These are phyloP conservation scores for Podosphaera aphanis DNA, from an alignment of 2,329 filamentous ascomycete species.

Conservation along the genomic window DNA sequence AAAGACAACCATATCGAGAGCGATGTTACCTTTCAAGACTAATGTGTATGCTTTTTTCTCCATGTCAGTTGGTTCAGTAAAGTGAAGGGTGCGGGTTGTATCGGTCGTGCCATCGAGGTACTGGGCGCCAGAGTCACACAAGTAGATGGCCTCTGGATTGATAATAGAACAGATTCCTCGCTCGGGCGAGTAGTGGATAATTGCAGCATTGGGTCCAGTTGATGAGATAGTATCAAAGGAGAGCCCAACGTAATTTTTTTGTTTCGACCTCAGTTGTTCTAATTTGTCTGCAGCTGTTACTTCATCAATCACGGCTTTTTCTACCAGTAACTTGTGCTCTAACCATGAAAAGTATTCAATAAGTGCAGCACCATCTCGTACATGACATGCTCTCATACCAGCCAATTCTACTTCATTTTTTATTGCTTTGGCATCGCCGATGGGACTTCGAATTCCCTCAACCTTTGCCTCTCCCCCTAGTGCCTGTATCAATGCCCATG, in stretches of 20 bases:
- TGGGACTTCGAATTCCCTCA: conserved; percentile 66
- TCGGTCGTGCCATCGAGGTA: conserved; percentile 91
- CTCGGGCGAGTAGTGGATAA: conserved; percentile 91
- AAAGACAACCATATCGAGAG: conserved; percentile 65
- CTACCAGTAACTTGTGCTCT: conserved; percentile 59
- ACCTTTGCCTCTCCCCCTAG: conserved; percentile 69
- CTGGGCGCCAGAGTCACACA: conserved; percentile 95
- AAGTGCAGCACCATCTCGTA: conserved; percentile 76
- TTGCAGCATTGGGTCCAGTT: conserved; percentile 58
- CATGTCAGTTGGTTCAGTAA: conserved; percentile 58
- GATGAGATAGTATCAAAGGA: conserved; percentile 95
- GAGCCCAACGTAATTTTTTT: conserved; percentile 61
- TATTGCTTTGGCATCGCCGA: conserved; percentile 77
- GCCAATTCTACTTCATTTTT: conserved; percentile 79
- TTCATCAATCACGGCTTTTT: conserved; percentile 58
- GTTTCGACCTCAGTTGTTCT: conserved; percentile 44
- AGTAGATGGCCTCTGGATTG: conserved; percentile 66
- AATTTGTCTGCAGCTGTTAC: conserved; percentile 82
- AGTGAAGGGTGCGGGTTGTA: conserved; percentile 81
- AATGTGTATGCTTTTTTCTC: conserved; percentile 83
- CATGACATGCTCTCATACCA: conserved; percentile 84
- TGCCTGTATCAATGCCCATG: conserved; percentile 74
- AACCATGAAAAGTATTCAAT: conserved; percentile 93
- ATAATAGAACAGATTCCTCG: conserved; percentile 59
- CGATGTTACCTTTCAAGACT: conserved; percentile 84